Evolutionary conservation across 2,329 filamentous ascomycete genomes (phyloP).

Genomic region (Fusarium neocosmosporiellum): DNA sequence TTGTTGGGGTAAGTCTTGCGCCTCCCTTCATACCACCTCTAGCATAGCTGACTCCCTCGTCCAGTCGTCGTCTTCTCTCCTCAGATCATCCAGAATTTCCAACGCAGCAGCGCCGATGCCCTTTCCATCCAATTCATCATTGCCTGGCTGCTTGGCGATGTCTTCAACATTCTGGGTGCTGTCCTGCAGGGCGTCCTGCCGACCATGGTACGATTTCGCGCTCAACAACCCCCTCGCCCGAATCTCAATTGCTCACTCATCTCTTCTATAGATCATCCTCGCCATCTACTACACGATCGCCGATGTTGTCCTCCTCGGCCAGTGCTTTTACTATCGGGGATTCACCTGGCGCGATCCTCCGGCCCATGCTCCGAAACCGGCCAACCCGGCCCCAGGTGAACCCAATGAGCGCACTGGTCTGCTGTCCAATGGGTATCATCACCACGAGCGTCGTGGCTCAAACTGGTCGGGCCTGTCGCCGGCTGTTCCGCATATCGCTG

Average conservation of each 20-base stretch:
- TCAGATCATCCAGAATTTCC: slow-evolving; percentile 96
- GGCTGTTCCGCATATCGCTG: slow-evolving; percentile 78
- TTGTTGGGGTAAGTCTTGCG: slow-evolving; percentile 73
- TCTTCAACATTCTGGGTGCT: slow-evolving; percentile 96
- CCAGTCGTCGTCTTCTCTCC: slow-evolving; percentile 93
- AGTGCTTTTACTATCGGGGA: slow-evolving; percentile 96
- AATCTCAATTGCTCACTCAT: slow-evolving; percentile 19
- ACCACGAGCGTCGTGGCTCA: slow-evolving; percentile 61
- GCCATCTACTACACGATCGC: slow-evolving; percentile 94
- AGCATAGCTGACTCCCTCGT: slow-evolving; percentile 25
- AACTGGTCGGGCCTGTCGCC: slow-evolving; percentile 78
- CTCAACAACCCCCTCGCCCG: not conserved
- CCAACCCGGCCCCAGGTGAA: slow-evolving; percentile 47
- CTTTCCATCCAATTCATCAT: slow-evolving; percentile 92
- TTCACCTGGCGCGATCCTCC: slow-evolving; percentile 74
- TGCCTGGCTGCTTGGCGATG: slow-evolving; percentile 92
- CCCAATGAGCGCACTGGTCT: slow-evolving; percentile 63
- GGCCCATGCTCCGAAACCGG: slow-evolving; percentile 54
- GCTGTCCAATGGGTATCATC: slow-evolving; percentile 13
- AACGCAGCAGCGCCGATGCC: slow-evolving; percentile 84
- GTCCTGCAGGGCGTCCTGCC: slow-evolving; percentile 91
- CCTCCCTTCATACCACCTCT: not conserved
- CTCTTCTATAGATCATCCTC: slow-evolving; percentile 74
- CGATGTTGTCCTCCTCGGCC: slow-evolving; percentile 85
- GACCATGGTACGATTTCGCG: slow-evolving; percentile 74